Evolutionary conservation across 768 basidiomycete species (phyloP).

Genomic region (Boletus rex-veris): DNA sequence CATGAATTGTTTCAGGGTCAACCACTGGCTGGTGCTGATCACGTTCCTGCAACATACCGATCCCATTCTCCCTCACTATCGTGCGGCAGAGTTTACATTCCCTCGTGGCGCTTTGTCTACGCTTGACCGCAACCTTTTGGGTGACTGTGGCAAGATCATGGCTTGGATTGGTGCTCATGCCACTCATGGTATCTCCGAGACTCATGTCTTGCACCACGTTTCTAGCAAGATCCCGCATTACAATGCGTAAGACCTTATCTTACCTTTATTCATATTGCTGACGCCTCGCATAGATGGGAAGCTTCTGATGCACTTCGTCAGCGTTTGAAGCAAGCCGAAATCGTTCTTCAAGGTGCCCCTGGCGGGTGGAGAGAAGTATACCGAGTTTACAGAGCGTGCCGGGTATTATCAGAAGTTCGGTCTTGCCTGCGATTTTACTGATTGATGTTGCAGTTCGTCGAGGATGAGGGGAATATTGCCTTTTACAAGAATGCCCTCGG

Average conservation of each 20-base stretch:
- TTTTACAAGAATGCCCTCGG: conserved; percentile 91
- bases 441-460: conserved; percentile 63
- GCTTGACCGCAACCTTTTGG: conserved; percentile 78
- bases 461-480: conserved; percentile 86
- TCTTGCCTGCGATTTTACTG: background rate
- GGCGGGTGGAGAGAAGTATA: conserved; percentile 79
- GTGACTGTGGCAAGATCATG: conserved; percentile 73
- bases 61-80: conserved; percentile 91
- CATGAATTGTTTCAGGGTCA: conserved; percentile 47
- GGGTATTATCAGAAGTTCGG: conserved; percentile 35
- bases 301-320: conserved; percentile 82
- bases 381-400: conserved; percentile 76
- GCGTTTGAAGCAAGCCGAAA: conserved; percentile 55
- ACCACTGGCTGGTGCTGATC: conserved; percentile 95
- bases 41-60: conserved; percentile 99
- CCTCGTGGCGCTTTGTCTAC: conserved; percentile 90
- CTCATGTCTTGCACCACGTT: conserved; percentile 89
- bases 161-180: conserved; percentile 82
- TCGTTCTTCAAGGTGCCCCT: conserved; percentile 64
- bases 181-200: conserved; percentile 92
- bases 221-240: conserved; percentile 97
- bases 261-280: background rate
- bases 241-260: conserved; percentile 51
- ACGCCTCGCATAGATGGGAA: conserved; percentile 62
- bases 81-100: conserved; percentile 86